Conservation (phyloP, 2,329 filamentous ascomycete genomes). For the Scorias spongiosa region DNA sequence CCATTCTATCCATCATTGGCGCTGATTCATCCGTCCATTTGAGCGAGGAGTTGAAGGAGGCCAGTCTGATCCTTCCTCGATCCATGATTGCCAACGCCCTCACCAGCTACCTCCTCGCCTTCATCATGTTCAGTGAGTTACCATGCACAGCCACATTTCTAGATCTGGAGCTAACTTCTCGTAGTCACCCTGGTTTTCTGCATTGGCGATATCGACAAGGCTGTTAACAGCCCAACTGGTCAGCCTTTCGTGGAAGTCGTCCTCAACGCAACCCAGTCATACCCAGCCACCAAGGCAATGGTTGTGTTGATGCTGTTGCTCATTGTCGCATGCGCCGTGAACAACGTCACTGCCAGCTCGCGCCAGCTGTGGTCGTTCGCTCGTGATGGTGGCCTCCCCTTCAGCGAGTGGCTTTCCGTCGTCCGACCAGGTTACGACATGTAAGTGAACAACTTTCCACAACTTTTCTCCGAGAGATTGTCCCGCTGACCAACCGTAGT, state of each 20-base stretch:
- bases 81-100: constrained; percentile 17
- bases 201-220: constrained; percentile 15
- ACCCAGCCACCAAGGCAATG: background rate
- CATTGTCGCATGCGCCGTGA: constrained; percentile 18
- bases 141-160: no score
- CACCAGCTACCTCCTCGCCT: constrained; percentile 13
- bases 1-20: constrained; percentile 20
- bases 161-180: constrained; percentile 3
- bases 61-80: constrained; percentile 14
- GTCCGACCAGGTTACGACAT: constrained; percentile 12
- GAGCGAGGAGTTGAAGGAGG: constrained; percentile 17
- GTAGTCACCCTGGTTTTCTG: constrained; percentile 7
- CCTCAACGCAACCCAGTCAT: constrained; percentile 6
- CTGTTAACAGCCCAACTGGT: constrained; percentile 10
- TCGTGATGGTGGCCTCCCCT: constrained; percentile 9
- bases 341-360: constrained; percentile 14
- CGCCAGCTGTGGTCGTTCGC: constrained; percentile 6
- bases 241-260: background rate
- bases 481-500: background rate
- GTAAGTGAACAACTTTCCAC: background rate
- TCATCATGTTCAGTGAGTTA: constrained; percentile 3
- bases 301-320: constrained; percentile 12
- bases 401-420: constrained; percentile 5
- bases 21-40: constrained; percentile 25
- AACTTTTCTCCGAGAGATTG: background rate